Conservation (phyloP, 169 alveolate genomes). For the Plasmodium gonderi region DNA sequence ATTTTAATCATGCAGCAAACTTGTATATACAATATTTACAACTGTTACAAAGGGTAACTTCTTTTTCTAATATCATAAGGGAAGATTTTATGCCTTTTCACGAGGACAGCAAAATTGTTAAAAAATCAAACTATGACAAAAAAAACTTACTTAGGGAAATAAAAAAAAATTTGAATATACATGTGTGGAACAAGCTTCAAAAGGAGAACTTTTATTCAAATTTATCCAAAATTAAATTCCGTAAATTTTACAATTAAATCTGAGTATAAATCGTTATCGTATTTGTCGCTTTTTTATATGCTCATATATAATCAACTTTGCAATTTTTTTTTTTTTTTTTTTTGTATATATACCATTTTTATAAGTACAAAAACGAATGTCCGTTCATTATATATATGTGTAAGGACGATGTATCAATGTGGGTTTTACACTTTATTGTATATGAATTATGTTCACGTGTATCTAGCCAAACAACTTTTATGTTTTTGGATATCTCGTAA, state of each 20-base stretch:
- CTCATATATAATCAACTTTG: too few relatives aligned
- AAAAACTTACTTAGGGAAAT: constrained; percentile 28
- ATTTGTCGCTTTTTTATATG: too few relatives aligned
- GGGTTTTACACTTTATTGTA: too few relatives aligned
- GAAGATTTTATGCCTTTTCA: not conserved
- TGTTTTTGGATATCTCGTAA: too few relatives aligned
- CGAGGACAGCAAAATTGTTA: not conserved
- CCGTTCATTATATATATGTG: too few relatives aligned
- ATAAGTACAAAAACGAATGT: too few relatives aligned
- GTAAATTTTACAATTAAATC: constrained; percentile 55
- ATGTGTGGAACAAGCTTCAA: constrained; percentile 33
- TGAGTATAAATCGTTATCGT: too few relatives aligned
- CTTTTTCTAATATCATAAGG: not conserved
- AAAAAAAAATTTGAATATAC: constrained; percentile 20
- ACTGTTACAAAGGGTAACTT: not conserved
- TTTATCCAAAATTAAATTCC: constrained; percentile 31
- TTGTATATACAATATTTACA: constrained; percentile 37
- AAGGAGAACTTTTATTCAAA: constrained; percentile 20
- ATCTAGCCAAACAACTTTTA: too few relatives aligned
- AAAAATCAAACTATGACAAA: constrained; percentile 1
- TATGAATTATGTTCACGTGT: too few relatives aligned
- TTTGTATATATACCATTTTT: too few relatives aligned
- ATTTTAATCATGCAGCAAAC: constrained; percentile 24
- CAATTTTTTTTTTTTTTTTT: too few relatives aligned
- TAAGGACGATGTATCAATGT: too few relatives aligned